Evolutionary conservation across 306 rosid species (phyloP), one percentile per base, ranked within the genome.

Genomic region (Prunus dulcis): DNA sequence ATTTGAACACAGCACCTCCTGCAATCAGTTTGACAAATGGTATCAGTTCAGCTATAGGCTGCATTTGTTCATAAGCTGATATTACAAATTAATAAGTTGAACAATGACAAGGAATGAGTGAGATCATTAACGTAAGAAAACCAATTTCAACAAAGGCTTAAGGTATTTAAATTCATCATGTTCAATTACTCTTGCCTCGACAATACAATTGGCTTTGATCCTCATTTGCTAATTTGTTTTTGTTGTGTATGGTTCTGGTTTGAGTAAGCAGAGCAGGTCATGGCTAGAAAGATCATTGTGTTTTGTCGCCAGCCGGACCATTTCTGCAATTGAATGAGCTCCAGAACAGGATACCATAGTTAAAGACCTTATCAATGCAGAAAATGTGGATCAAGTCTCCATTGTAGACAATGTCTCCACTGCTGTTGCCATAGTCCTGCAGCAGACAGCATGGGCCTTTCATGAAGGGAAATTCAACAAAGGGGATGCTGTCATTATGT

Each of bases 361-460:
- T 75, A 81, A 82, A 64, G 82, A 73, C 27, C 71, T 91, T 17
- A 82, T 91, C 62, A 87, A 85, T 79, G 91, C 96, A 0, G 52
- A 75, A 0, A 78, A 79, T 50, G 81, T 85, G 6, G 91, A 88
- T 51, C 60, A 14, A 27, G 4, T 28, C 30, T 47, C 60, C 2
- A 65, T 87, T 52, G 89, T 88, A 17, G 96, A 91, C 30, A 91
- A 91, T 82, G 89, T 91, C 85, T 87, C 91, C 83, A 87, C 93
- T 5, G 93, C 96, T 32, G 90, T 87, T 14, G 88, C 93, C 43
- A 87, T 91, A 17, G 90, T 88, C 73, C 25, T 71, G 34, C 96
- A 93, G 75, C 88, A 86, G 30, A 58, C 78, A 22, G 91, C 96
- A 2, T 88, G 98, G 95, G 82, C 84, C 58, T 93, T 89, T 46